Conservation (phyloP, 2,329 filamentous ascomycete species). For the Botrytis galanthina region DNA sequence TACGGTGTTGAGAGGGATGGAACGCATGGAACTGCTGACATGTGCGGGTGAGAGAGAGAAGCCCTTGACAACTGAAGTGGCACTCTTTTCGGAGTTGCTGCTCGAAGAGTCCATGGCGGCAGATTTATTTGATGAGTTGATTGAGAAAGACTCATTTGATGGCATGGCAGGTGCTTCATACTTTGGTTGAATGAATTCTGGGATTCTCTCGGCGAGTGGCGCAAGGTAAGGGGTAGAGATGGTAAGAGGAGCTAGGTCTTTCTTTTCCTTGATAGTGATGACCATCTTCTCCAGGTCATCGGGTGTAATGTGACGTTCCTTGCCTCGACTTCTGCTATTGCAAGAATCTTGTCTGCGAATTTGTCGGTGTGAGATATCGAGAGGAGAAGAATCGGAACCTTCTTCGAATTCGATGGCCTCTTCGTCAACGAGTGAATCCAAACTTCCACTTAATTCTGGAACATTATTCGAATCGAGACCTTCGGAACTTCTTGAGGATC, state of each 20-base stretch:
- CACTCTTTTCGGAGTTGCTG: slow-evolving; percentile 38
- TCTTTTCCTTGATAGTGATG: slow-evolving; percentile 82
- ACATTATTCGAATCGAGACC: slow-evolving; percentile 53
- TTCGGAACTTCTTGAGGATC: slow-evolving; percentile 35
- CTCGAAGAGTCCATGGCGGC: slow-evolving; percentile 44
- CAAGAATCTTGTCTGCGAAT: slow-evolving; percentile 70
- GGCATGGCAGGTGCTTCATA: slow-evolving; percentile 47
- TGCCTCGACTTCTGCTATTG: slow-evolving; percentile 67
- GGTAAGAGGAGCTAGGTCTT: slow-evolving; percentile 60
- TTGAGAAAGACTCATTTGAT: slow-evolving; percentile 31
- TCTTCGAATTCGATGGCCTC: slow-evolving; percentile 57
- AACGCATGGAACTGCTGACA: slow-evolving; percentile 66
- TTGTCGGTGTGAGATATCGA: slow-evolving; percentile 60
- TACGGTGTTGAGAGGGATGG: slow-evolving; percentile 35
- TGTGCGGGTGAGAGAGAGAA: slow-evolving; percentile 85
- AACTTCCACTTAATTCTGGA: slow-evolving; percentile 73
- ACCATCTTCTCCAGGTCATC: slow-evolving; percentile 93
- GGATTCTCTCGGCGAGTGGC: slow-evolving; percentile 40
- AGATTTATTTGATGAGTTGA: slow-evolving; percentile 35
- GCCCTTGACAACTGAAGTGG: slow-evolving; percentile 72
- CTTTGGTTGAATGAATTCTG: slow-evolving; percentile 39
- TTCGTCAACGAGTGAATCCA: slow-evolving; percentile 71
- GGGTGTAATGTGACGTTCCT: slow-evolving; percentile 87
- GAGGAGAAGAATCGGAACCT: slow-evolving; percentile 49
- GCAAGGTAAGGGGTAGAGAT: slow-evolving; percentile 38